Evolutionary conservation across 2,329 filamentous ascomycete species (phyloP).

Genomic region (Trichothecium sympodiale): DNA sequence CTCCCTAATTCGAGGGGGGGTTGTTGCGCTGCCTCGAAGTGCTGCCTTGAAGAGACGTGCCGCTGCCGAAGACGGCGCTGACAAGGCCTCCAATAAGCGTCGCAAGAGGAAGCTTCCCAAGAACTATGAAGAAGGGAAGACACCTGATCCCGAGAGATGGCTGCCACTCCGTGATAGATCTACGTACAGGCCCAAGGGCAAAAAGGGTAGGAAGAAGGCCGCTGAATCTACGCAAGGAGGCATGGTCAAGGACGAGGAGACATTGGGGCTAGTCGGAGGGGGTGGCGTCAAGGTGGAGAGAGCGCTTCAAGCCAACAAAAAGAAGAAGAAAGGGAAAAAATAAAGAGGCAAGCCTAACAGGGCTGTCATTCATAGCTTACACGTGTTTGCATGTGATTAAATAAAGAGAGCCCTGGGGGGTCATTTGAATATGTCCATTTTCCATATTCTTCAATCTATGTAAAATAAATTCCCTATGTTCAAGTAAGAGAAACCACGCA

Average conservation of each 20-base stretch:
- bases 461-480: not conserved
- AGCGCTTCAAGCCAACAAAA: conserved; percentile 35
- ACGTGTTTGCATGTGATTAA: conserved; percentile 11
- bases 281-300: conserved; percentile 57
- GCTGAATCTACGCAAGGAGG: conserved; percentile 78
- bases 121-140: conserved; percentile 65
- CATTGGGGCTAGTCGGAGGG: conserved; percentile 50
- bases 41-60: conserved; percentile 36
- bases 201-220: conserved; percentile 80
- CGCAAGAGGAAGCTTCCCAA: conserved; percentile 57
- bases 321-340: conserved; percentile 44
- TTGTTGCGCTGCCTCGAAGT: conserved; percentile 32
- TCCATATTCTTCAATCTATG: not conserved
- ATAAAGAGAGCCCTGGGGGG: not conserved
- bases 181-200: conserved; percentile 80
- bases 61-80: conserved; percentile 20
- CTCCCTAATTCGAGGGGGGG: conserved; percentile 54
- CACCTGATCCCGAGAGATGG: conserved; percentile 85
- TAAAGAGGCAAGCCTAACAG: too few species aligned
- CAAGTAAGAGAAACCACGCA: too few species aligned
- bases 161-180: conserved; percentile 81
- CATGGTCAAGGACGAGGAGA: conserved; percentile 62
- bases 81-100: conserved; percentile 40
- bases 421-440: too few species aligned
- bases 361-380: conserved; percentile 3